phyloP scores from a whole-genome alignment of 1,284 basidiomycete species.

The Ustilago esculenta region DNA sequence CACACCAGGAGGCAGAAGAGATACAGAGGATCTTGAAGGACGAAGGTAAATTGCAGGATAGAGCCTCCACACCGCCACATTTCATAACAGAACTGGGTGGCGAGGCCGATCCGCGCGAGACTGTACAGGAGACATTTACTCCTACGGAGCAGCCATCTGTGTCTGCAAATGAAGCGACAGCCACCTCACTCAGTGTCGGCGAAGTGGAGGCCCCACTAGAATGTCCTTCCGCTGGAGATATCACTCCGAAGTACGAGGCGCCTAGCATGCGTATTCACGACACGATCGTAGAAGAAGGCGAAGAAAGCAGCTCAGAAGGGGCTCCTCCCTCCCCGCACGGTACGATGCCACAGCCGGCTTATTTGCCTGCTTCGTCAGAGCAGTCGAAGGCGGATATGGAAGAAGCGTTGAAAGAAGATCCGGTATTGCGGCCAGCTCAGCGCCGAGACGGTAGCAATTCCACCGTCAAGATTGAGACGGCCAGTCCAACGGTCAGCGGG shows the following conservation, averaged over 20 bases:
- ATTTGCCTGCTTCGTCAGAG: not conserved
- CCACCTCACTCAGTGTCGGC: not conserved
- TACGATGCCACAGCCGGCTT: constrained; percentile 12
- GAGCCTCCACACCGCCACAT: constrained; percentile 16
- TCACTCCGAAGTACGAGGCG: constrained; percentile 32
- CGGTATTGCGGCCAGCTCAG: not conserved
- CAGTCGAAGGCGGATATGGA: not conserved
- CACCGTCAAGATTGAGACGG: constrained; percentile 28
- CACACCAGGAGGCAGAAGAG: constrained; percentile 42
- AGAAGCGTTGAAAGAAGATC: not conserved
- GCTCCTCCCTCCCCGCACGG: constrained; percentile 16
- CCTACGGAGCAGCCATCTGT: constrained; percentile 1
- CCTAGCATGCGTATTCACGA: constrained; percentile 23
- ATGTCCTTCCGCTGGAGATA: constrained; percentile 12
- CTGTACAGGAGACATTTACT: constrained; percentile 1
- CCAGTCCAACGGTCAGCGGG: constrained; percentile 23
- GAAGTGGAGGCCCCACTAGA: constrained; percentile 5
- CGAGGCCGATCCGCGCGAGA: not conserved
- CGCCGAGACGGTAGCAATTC: constrained; percentile 32
- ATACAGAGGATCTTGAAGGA: constrained; percentile 46
- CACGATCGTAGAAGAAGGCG: constrained; percentile 40
- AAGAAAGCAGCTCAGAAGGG: constrained; percentile 42
- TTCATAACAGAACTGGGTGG: constrained; percentile 23
- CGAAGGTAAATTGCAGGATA: constrained; percentile 39
- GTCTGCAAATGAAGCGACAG: not conserved